A percentile compares a stretch with the other conserved stretches of the same genome.
Conservation (phyloP, 2,329 filamentous ascomycete species). For the Cladosporium austrohemisphaericum region DNA sequence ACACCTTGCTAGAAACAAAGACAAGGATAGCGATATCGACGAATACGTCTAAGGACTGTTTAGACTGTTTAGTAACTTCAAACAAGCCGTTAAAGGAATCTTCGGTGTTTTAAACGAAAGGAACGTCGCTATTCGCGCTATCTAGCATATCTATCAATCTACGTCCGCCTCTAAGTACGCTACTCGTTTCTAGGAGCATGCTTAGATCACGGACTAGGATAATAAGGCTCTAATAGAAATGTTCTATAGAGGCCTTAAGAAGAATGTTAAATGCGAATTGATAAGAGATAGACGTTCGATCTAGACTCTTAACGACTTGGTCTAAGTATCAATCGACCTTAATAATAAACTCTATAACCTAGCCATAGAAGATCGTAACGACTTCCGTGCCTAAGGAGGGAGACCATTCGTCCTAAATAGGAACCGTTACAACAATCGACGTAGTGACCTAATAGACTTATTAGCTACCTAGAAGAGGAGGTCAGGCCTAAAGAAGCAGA, state of each 20-base stretch:
- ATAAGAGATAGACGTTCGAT: not conserved
- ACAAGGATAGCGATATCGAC: not conserved
- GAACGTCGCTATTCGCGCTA: not conserved
- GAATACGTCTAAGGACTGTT: not conserved
- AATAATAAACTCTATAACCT: slow-evolving; percentile 1
- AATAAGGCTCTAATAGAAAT: slow-evolving; percentile 2
- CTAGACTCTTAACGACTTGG: not conserved
- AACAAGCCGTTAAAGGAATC: not conserved
- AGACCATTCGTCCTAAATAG: not conserved
- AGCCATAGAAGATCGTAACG: not conserved
- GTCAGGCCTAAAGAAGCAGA: not conserved
- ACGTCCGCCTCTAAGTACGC: not conserved
- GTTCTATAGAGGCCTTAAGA: slow-evolving; percentile 1
- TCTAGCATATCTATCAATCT: not conserved
- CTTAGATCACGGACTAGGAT: not conserved
- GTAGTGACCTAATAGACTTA: not conserved
- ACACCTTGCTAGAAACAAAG: not conserved
- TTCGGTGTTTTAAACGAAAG: not conserved
- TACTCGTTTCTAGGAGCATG: slow-evolving; percentile 2
- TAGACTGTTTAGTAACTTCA: too few species aligned
- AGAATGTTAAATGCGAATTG: slow-evolving; percentile 10
- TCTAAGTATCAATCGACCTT: not conserved
- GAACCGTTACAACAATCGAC: not conserved
- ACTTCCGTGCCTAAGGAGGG: not conserved
- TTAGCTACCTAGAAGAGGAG: not conserved